Evolutionary conservation across 768 basidiomycete genomes (phyloP), one percentile per base, ranked within the genome.

Genomic region (Lactarius tabidus): DNA sequence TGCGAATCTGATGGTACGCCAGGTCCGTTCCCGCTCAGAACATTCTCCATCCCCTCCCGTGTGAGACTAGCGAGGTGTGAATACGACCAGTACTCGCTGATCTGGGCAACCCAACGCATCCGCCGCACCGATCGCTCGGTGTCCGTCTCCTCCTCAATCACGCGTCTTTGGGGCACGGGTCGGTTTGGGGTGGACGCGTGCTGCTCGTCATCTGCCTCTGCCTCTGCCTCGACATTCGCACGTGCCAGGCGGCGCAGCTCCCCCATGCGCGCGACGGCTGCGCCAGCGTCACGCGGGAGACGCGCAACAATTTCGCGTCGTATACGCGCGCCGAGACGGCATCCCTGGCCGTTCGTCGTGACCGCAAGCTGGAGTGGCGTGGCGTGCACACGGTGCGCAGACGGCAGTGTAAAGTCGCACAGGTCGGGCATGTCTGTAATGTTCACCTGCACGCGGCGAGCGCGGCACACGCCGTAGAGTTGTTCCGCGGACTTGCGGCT

Each of bases 1-100:
- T 14, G 20, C 17, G 39, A 18, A 26, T 62, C 66, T 26, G 65
- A 59, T 43, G 72, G 71, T 39, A 60, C 10, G 38, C 56, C 59
- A 14, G 72, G 67, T 7, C 72, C 70, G 15, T 72, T 68, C 1
- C 80, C 83, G 45, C 80, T 78, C 28, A 93, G 74, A 7, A 91
- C 74, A n/a, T 80, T 77, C 14, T 79, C 75, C 85, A 95, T 90
- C 6, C 93, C 91, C 23, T 71, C 72, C 43, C 83, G 80, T 20
- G 84, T 79, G 82, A 97, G 82, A 12, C 77, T 74, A 0, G 92
- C 88, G 9, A 98, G 82, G 48, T 84, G 85, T 14, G 88, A 82
- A 56, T 95, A 80, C 0, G 93, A 88, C 92, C 94, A 98, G 74
- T 97, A 98, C 74, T 98, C 95, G 80, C 93, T 95, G 70, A 98